Percentiles rank a stretch among this genome's conserved stretches.
These are phyloP conservation scores for Mycena rebaudengoi DNA, from an alignment of 768 basidiomycete genomes.

Conservation along the genomic window DNA sequence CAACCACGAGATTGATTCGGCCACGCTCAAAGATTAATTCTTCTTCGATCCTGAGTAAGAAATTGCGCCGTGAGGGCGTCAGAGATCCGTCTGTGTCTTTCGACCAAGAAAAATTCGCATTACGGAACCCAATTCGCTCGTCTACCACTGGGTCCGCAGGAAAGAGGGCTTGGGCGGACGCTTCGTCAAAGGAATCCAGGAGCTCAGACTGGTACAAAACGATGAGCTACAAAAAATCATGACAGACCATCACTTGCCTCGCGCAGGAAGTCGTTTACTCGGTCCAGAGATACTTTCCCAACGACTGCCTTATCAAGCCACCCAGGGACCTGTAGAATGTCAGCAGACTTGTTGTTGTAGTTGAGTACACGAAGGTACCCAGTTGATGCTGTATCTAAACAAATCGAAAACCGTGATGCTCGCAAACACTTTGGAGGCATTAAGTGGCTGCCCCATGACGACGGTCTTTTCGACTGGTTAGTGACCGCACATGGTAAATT, in stretches of 20 bases:
- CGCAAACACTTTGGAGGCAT: constrained; percentile 53
- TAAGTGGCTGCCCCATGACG: constrained; percentile 48
- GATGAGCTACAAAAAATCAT: neutral
- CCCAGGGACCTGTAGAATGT: neutral
- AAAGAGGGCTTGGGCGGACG: constrained; percentile 19
- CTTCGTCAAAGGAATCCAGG: constrained; percentile 47
- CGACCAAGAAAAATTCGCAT: constrained; percentile 67
- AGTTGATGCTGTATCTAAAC: constrained; percentile 41
- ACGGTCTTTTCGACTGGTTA: constrained; percentile 34
- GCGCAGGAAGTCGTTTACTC: constrained; percentile 55
- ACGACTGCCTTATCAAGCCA: constrained; percentile 20
- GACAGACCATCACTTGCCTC: constrained; percentile 42
- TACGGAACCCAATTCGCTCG: constrained; percentile 57
- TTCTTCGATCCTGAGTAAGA: constrained; percentile 56
- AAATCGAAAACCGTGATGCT: constrained; percentile 69
- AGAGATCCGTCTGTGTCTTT: constrained; percentile 29
- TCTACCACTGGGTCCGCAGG: neutral
- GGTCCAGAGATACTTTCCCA: constrained; percentile 72
- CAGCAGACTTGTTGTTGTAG: constrained; percentile 53
- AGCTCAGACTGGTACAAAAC: constrained; percentile 51
- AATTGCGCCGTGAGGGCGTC: constrained; percentile 55
- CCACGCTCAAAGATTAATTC: constrained; percentile 61
- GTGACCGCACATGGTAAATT: neutral
- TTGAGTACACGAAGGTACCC: neutral
- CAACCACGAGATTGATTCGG: constrained; percentile 64